Evolutionary conservation across 176 grass and related monocot genomes (phyloP).

Genomic region (Alloteropsis semialata): DNA sequence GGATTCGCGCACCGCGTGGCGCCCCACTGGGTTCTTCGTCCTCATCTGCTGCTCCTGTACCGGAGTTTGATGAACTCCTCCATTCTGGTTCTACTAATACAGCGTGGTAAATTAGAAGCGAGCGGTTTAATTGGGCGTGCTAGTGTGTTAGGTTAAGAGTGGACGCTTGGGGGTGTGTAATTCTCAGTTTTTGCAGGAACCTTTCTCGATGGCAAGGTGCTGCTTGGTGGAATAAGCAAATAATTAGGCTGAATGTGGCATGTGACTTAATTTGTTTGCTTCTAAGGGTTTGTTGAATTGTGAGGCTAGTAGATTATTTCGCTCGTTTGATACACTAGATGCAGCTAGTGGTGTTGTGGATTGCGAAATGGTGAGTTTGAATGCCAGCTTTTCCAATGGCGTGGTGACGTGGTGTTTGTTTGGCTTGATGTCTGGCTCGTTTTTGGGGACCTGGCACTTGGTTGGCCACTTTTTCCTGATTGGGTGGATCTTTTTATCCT

Average conservation of each 20-base stretch:
- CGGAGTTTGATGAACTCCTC: not conserved
- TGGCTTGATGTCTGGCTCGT: constrained; percentile 5
- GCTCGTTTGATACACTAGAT: constrained; percentile 1
- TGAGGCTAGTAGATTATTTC: not conserved
- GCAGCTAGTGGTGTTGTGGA: not conserved
- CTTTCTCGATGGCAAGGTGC: constrained; percentile 14
- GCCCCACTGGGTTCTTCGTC: too few relatives aligned
- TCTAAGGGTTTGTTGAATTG: constrained; percentile 12
- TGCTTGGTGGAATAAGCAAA: not conserved
- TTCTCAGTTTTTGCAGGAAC: not conserved
- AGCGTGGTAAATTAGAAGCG: not conserved
- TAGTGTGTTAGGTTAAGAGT: not conserved
- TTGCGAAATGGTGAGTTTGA: not conserved
- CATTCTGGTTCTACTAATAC: not conserved
- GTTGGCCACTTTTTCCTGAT: not conserved
- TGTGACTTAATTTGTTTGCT: not conserved
- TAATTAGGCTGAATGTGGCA: not conserved
- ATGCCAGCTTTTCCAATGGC: constrained; percentile 20
- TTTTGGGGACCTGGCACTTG: not conserved
- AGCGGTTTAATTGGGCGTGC: not conserved
- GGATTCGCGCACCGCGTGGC: too few relatives aligned
- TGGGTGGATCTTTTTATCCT: constrained; percentile 20
- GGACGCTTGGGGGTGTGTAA: not conserved
- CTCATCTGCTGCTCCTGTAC: not conserved
- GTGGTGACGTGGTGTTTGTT: constrained; percentile 17